Evolutionary conservation across 225 moss, liverwort and hornwort genomes (phyloP).

Genomic region (Physcomitrium patens): DNA sequence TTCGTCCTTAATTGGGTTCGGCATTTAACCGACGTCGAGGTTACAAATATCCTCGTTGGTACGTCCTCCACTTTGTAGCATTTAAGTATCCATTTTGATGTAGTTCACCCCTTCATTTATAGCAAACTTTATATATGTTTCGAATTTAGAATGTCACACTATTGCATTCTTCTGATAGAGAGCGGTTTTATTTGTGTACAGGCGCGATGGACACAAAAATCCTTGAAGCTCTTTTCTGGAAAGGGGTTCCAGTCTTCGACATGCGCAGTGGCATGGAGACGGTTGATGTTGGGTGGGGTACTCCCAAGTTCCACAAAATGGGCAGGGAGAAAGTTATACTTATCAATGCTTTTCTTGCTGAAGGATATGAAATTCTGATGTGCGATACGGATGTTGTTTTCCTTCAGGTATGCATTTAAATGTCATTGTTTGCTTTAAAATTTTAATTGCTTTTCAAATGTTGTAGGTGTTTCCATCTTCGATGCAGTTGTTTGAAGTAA

Average conservation of each 20-base stretch:
- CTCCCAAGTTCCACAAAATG: slow-evolving; percentile 94
- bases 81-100: not conserved
- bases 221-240: slow-evolving; percentile 86
- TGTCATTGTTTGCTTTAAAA: not conserved
- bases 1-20: slow-evolving; percentile 94
- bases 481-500: slow-evolving; percentile 1
- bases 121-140: not conserved
- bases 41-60: slow-evolving; percentile 90
- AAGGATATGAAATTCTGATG: slow-evolving; percentile 87
- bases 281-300: slow-evolving; percentile 93
- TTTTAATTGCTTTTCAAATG: not conserved
- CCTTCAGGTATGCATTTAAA: slow-evolving; percentile 57
- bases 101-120: no score
- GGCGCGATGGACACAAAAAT: slow-evolving; percentile 92
- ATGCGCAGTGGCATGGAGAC: slow-evolving; percentile 95
- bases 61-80: slow-evolving; percentile 25
- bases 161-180: slow-evolving; percentile 12
- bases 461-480: not conserved
- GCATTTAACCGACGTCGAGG: slow-evolving; percentile 74
- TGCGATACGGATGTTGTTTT: slow-evolving; percentile 95
- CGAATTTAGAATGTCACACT: not conserved
- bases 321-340: slow-evolving; percentile 96
- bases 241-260: slow-evolving; percentile 89
- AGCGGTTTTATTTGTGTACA: slow-evolving; percentile 31
- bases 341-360: slow-evolving; percentile 78